These are phyloP conservation scores for Microcyclospora pomicola DNA, from an alignment of 2,329 filamentous ascomycete species.

Conservation along the genomic window DNA sequence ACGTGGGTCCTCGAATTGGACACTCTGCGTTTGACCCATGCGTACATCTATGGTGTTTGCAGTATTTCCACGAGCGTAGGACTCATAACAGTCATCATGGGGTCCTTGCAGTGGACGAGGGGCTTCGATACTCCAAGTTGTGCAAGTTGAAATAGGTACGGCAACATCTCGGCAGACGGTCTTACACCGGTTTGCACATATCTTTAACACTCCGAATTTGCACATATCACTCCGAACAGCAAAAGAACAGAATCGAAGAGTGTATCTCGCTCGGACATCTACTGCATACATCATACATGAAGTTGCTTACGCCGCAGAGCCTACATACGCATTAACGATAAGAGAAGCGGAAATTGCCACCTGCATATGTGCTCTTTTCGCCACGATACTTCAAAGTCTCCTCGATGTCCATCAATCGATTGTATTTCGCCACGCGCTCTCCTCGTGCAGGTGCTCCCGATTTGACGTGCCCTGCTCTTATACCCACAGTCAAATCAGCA, in stretches of 20 bases:
- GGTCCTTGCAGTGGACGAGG: slow-evolving; percentile 51
- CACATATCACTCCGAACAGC: too few relatives aligned
- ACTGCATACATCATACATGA: too few relatives aligned
- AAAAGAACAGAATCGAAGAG: too few relatives aligned
- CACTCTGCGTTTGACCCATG: slow-evolving; percentile 28
- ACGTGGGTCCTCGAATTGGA: slow-evolving; percentile 29
- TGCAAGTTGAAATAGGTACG: background rate
- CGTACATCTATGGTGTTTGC: slow-evolving; percentile 51
- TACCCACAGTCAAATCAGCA: slow-evolving; percentile 28
- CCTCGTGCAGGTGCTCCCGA: slow-evolving; percentile 28
- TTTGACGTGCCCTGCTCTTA: slow-evolving; percentile 29
- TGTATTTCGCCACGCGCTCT: slow-evolving; percentile 32
- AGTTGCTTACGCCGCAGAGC: too few relatives aligned
- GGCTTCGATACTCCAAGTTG: background rate
- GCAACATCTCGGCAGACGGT: too few relatives aligned
- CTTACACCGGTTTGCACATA: too few relatives aligned
- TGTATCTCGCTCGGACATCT: too few relatives aligned
- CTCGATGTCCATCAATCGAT: slow-evolving; percentile 32
- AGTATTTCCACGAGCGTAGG: slow-evolving; percentile 46
- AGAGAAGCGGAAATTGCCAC: slow-evolving; percentile 14
- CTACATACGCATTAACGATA: too few relatives aligned
- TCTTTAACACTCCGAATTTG: too few relatives aligned
- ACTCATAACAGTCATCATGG: slow-evolving; percentile 54
- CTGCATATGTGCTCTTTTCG: slow-evolving; percentile 16
- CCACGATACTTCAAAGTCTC: slow-evolving; percentile 13